Evolutionary conservation across 345 rosid species (phyloP), one percentile per base, ranked within the genome.

Genomic region (Hirschfeldia incana): DNA sequence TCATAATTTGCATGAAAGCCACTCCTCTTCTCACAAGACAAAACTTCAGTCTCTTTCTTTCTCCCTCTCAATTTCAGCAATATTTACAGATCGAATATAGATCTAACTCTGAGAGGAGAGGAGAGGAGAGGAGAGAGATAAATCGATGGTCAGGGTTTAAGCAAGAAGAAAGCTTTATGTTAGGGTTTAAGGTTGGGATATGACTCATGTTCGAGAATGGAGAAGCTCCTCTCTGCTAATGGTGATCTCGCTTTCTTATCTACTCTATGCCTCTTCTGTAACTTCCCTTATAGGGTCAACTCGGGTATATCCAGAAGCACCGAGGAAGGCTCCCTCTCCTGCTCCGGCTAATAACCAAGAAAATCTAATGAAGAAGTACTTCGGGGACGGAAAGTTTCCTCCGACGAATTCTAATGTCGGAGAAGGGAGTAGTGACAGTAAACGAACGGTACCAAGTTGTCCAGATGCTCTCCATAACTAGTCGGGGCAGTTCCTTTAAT

Each of bases 381-480:
- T 92, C 74, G 72, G 81, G 32, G 87, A 65, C 65, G 80, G 85
- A 69, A 78, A 62, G 12, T 58, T 79, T 34, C 49, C 77, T 61
- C 65, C 77, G 67, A 71, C 67, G 83, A 78, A 82, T 82, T 70
- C 32, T 77, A 77, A 51, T 83, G 74, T 29, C 65, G 78, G 61
- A 42, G 76, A 83, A 66, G 92, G 89, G 74, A 73, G 83, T 64
- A 82, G 85, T 51, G 90, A 88, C 9, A 84, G 67, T 84, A 88
- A 92, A 84, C 80, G 97, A 87, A 87, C 66, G 66, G 93, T 92
- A 16, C 93, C 93, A 87, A 92, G 93, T 73, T 90, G 97, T 84
- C 95, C 97, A 79, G 97, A 92, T 86, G 93, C 95, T 85, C 89
- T 92, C 80, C 97, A 92, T 82, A 92, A 92, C 87, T 89, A 92